A percentile compares a stretch with the other conserved stretches of the same genome.
Evolutionary conservation across 768 basidiomycete genomes (phyloP).

Genomic region (Amanita pallidorosea): DNA sequence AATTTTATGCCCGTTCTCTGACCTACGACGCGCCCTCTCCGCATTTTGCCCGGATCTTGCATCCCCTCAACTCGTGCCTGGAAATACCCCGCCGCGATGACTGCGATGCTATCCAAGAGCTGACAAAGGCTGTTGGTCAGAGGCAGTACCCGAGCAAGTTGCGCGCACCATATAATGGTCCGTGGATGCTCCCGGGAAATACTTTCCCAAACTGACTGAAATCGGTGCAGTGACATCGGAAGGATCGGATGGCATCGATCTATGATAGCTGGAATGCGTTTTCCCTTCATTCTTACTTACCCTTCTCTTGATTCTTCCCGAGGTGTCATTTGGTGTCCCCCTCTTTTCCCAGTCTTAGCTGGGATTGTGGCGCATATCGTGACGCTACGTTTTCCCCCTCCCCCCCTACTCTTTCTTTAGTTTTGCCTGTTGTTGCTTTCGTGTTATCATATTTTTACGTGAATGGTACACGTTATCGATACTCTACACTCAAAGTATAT

Average conservation of each 20-base stretch:
- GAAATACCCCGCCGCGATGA: slow-evolving; percentile 2
- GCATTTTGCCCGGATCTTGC: slow-evolving; percentile 2
- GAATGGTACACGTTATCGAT: neutral
- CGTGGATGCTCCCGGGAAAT: neutral
- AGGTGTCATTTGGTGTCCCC: neutral
- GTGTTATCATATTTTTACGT: too few relatives aligned
- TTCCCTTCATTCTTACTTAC: neutral
- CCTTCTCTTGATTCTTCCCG: neutral
- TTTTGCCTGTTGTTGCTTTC: neutral
- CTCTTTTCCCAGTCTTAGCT: neutral
- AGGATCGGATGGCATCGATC: neutral
- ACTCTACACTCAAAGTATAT: too few relatives aligned
- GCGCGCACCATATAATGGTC: neutral
- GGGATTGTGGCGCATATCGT: neutral
- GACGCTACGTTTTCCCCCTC: neutral
- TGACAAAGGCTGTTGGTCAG: neutral
- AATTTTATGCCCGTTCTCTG: neutral
- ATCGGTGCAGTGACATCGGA: neutral
- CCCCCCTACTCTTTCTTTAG: neutral
- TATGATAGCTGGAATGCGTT: neutral
- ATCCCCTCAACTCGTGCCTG: neutral
- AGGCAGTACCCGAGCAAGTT: neutral
- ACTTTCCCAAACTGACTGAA: neutral
- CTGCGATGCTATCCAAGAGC: slow-evolving; percentile 2
- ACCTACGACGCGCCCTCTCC: slow-evolving; percentile 1